Percentiles rank a stretch among this genome's conserved stretches.
Conservation (phyloP, 805 yeast species). For the Henningerozyma blattae region DNA sequence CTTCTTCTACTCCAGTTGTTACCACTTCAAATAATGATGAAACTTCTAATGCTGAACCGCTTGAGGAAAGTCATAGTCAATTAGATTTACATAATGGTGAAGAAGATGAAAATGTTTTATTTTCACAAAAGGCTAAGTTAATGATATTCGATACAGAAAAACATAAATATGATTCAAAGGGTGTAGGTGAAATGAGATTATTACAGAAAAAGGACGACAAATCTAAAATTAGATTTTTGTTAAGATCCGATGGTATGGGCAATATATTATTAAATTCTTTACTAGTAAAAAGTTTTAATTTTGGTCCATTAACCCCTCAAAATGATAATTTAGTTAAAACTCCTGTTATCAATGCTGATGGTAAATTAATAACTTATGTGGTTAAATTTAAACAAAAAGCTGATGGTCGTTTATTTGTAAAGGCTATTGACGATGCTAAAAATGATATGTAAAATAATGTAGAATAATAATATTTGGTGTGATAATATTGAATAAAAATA, state of each 20-base stretch:
- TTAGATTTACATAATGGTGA: conserved; percentile 57
- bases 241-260: conserved; percentile 83
- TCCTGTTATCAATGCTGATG: conserved; percentile 47
- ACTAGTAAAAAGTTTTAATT: conserved; percentile 46
- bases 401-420: conserved; percentile 24
- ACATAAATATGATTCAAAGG: conserved; percentile 46
- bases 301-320: conserved; percentile 40
- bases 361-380: conserved; percentile 53
- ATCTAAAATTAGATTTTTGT: conserved; percentile 51
- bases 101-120: conserved; percentile 59
- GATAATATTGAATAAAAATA: no score
- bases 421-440: conserved; percentile 22
- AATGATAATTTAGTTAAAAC: conserved; percentile 56
- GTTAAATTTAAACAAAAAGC: conserved; percentile 51
- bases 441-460: conserved; percentile 19
- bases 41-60: conserved; percentile 28
- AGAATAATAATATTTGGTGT: no score
- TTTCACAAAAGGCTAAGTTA: conserved; percentile 59
- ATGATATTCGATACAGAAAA: conserved; percentile 45
- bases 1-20: conserved; percentile 10
- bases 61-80: conserved; percentile 30
- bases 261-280: conserved; percentile 62
- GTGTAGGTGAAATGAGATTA: conserved; percentile 75
- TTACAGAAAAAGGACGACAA: conserved; percentile 46
- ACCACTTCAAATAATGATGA: conserved; percentile 28